Evolutionary conservation across 257 asterid genomes (phyloP).

Genomic region (Nicotiana tabacum): DNA sequence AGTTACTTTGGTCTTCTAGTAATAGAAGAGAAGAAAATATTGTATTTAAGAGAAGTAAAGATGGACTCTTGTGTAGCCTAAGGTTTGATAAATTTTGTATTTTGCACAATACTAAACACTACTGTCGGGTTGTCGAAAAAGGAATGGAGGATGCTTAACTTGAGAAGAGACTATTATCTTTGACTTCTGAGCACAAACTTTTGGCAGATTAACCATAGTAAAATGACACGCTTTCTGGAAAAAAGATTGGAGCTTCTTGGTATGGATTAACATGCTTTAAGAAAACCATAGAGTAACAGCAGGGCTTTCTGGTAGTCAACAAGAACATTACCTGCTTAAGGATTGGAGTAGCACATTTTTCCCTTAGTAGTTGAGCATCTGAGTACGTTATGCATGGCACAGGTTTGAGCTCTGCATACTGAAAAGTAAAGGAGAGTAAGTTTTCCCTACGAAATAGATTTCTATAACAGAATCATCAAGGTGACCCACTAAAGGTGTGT

Average conservation of each 20-base stretch:
- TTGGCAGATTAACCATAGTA: not conserved
- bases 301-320: not conserved
- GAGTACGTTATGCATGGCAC: constrained; percentile 89
- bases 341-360: constrained; percentile 82
- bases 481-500: not conserved
- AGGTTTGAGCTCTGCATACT: constrained; percentile 99
- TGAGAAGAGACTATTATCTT: not conserved
- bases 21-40: not conserved
- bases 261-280: not conserved
- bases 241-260: not conserved
- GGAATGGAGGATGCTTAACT: not conserved
- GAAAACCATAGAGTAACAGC: not conserved
- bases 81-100: not conserved
- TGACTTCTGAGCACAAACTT: not conserved
- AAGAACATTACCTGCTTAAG: constrained; percentile 69
- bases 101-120: not conserved
- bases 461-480: not conserved
- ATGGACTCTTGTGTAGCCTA: not conserved
- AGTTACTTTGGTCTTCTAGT: not conserved
- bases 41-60: not conserved
- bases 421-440: constrained; percentile 20
- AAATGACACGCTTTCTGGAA: not conserved
- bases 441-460: not conserved
- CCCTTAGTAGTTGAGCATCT: constrained; percentile 72
- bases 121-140: not conserved